Percentiles rank a stretch among this genome's conserved stretches.
phyloP scores from a whole-genome alignment of 257 asterid genomes.

The Thymus quinquecostatus region DNA sequence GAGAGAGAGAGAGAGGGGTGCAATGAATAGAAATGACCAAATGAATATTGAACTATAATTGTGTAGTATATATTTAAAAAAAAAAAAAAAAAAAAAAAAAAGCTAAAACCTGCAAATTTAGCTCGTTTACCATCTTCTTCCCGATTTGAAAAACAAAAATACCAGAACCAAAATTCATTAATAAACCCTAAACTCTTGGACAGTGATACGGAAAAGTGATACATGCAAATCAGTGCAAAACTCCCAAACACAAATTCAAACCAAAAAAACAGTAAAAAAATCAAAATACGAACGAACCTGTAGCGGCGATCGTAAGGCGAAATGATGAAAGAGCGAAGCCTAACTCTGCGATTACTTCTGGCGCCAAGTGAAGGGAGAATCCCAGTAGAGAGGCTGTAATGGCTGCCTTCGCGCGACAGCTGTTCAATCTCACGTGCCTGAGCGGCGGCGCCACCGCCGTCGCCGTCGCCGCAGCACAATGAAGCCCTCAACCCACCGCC shows the following conservation, averaged over 20 bases:
- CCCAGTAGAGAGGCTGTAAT: conserved; percentile 59
- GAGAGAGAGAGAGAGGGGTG: neutral
- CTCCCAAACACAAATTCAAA: conserved; percentile 1
- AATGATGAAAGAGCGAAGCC: conserved; percentile 49
- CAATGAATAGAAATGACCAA: neutral
- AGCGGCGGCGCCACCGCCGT: conserved; percentile 39
- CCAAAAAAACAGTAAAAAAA: neutral
- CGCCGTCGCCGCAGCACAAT: conserved; percentile 53
- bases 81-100: neutral
- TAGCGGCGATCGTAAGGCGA: conserved; percentile 66
- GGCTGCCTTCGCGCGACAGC: conserved; percentile 60
- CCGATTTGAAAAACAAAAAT: neutral
- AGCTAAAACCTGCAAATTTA: neutral
- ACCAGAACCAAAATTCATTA: conserved; percentile 1
- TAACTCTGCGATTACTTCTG: conserved; percentile 52
- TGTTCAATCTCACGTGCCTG: conserved; percentile 54
- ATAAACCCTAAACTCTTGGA: neutral
- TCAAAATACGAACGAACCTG: conserved; percentile 42
- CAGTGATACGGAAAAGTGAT: neutral
- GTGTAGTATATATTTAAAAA: neutral
- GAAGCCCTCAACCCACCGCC: conserved; percentile 40
- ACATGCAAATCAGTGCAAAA: conserved; percentile 30
- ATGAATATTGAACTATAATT: neutral
- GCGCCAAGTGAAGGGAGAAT: conserved; percentile 78
- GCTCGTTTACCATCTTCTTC: neutral